Base-by-base conservation (phyloP, 495 filamentous ascomycete species). In the Chaetomium cochliodes region DNA sequence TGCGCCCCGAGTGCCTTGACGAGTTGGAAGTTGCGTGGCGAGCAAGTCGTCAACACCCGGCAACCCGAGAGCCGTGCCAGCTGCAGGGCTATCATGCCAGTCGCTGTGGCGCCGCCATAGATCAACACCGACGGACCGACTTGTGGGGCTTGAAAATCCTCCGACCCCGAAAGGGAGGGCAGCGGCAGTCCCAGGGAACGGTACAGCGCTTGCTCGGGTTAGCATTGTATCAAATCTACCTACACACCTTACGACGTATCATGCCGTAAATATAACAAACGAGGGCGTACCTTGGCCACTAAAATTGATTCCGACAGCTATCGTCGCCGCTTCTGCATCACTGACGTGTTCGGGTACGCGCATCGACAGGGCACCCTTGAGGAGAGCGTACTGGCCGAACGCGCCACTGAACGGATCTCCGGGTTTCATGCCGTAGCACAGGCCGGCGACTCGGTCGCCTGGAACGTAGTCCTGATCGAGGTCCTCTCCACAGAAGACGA, bases 31-130 rank as follows among this genome's bases (percentile, higher is more conserved):
- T 46, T 46, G 42, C 42, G 42, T 16, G 42, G 42, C 18, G 42
- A 46, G 42, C 42, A 46, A 13, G 42, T 46, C 42, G 42, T 46
- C 42, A 46, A n/a, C 42, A 46, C 42, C 42, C 42, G 42, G 42
- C 42, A 46, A 16, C 42, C 42, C 42, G 42, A 46, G 42, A 46
- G 42, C 42, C 42, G 42, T 13, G 42, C 42, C 42, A 46, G 18
- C 11, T 46, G 42, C 42, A 46, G 42, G 3, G 42, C 42, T 16
- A 46, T 46, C 42, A 46, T 46, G 18, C 42, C 42, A 4, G 42
- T 46, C 8, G 42, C 42, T 4, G 42, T 46, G 11, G 42, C 42
- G 18, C 42, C 42, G 42, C 42, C 42, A 16, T 46, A 46, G 42
- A 46, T 46, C 42, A 46, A 16, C 11, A 46, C 42, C 42, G 42